Conservation (phyloP, 208 protist species). For the Trypanosoma grayi region DNA sequence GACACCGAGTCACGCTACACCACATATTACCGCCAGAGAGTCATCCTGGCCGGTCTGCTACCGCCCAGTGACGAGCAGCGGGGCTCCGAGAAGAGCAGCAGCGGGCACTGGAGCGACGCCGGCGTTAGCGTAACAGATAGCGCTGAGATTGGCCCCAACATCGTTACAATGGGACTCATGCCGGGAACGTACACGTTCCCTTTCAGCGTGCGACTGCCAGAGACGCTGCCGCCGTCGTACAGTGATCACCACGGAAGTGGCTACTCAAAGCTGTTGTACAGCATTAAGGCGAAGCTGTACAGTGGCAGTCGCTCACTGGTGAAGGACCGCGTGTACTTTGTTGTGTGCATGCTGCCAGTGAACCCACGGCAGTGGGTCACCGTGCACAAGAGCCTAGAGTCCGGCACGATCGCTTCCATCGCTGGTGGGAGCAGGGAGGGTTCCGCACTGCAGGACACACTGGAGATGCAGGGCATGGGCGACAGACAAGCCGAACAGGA, state of each 20-base stretch:
- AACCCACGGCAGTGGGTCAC: slow-evolving; percentile 52
- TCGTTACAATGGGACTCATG: slow-evolving; percentile 23
- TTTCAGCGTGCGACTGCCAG: slow-evolving; percentile 49
- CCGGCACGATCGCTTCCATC: no score
- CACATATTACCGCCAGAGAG: slow-evolving; percentile 53
- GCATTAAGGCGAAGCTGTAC: slow-evolving; percentile 35
- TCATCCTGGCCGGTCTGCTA: slow-evolving; percentile 26
- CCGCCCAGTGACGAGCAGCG: not conserved
- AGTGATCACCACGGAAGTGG: slow-evolving; percentile 26
- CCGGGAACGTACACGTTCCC: slow-evolving; percentile 71
- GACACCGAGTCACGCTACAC: slow-evolving; percentile 40
- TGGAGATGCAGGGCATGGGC: not conserved
- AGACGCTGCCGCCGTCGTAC: slow-evolving; percentile 44
- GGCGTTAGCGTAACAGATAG: not conserved
- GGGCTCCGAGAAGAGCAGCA: not conserved
- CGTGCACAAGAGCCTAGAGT: slow-evolving; percentile 25
- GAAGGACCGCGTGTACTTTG: slow-evolving; percentile 24
- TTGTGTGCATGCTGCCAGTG: slow-evolving; percentile 45
- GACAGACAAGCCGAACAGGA: not conserved
- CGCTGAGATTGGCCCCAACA: no score
- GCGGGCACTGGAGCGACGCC: slow-evolving; percentile 1
- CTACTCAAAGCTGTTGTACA: slow-evolving; percentile 38
- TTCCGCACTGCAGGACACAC: not conserved
- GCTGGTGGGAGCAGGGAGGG: not conserved
- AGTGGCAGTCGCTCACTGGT: slow-evolving; percentile 22